phyloP scores from a whole-genome alignment of 2,329 filamentous ascomycete species.

The Laburnicola sp. region DNA sequence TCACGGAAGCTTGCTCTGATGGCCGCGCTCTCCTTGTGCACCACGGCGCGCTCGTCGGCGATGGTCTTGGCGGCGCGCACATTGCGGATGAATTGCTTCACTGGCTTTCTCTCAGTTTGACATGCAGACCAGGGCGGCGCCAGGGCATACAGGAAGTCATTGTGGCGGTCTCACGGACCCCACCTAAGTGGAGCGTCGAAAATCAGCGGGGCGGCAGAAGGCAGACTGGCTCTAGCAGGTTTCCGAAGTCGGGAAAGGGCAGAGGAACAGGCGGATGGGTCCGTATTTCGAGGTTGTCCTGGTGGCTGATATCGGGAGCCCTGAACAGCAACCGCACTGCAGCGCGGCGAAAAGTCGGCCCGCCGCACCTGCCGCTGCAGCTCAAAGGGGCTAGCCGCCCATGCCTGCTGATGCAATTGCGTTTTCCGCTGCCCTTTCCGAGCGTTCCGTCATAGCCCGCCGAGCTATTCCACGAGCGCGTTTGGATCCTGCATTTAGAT shows the following conservation, averaged over 20 bases:
- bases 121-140: slow-evolving; percentile 25
- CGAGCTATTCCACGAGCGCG: background rate
- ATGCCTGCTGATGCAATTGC: no score
- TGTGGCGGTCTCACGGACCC: slow-evolving; percentile 54
- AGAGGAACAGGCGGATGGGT: background rate
- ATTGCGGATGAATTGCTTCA: slow-evolving; percentile 99
- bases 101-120: slow-evolving; percentile 56
- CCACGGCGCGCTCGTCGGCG: slow-evolving; percentile 95
- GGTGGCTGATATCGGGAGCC: slow-evolving; percentile 11
- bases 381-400: background rate
- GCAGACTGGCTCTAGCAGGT: slow-evolving; percentile 4
- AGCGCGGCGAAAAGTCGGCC: slow-evolving; percentile 5
- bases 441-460: slow-evolving; percentile 11
- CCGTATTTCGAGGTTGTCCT: background rate
- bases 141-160: slow-evolving; percentile 61
- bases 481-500: background rate
- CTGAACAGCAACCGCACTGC: slow-evolving; percentile 7
- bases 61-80: slow-evolving; percentile 98
- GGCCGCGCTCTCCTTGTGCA: slow-evolving; percentile 97
- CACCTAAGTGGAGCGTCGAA: slow-evolving; percentile 41
- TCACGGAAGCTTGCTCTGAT: slow-evolving; percentile 97
- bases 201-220: slow-evolving; percentile 16
- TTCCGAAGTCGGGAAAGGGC: background rate
- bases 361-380: background rate
- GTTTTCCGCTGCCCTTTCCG: slow-evolving; percentile 8